Evolutionary conservation across 2,329 filamentous ascomycete species (phyloP), one percentile per base, ranked within the genome.

Genomic region (Fusarium subtropicale): DNA sequence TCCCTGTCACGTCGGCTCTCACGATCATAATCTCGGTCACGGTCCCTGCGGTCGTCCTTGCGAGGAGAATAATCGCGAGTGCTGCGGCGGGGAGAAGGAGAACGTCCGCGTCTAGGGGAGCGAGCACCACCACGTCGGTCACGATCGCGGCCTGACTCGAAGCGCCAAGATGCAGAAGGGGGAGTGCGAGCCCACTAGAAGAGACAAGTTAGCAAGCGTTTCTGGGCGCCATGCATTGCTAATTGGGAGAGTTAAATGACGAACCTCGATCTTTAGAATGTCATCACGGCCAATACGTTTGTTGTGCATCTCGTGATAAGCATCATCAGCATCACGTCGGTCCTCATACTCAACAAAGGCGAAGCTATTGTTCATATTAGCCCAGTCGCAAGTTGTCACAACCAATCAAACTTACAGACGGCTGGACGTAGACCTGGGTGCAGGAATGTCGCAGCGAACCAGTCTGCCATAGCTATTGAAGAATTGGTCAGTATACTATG

Each of bases 221-320:
- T 28, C 33, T 20, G 10, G 11, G n/a, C 45, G 8, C 16, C 18
- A 24, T n/a, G 24, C 31, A 16, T 20, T 33, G 38, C 22, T 20
- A 10, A 26, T 6, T 3, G 39, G 26, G 12, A 33, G 20, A n/a
- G 16, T 18, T 13, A n/a, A 28, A 18, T 13, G 20, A 74, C 87
- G 73, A 83, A 97, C 96, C 88, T 99, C 96, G 72, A 99, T 98
- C 85, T 99, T 99, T 83, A 99, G 80, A 64, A 97, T 84, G 77
- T 99, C 96, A 78, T 99, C 96, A 68, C 95, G 91, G 48, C 94
- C 94, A 75, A 99, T 94, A 73, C 95, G 93, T 89, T 97, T 97
- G 86, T 98, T 98, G 80, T 99, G 96, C 96, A 99, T 99, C 84
- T 99, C 96, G 81, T 99, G 93, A 80, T 99, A 99, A 48, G 96